phyloP scores from a whole-genome alignment of 306 rosid genomes.

The Malus fusca region DNA sequence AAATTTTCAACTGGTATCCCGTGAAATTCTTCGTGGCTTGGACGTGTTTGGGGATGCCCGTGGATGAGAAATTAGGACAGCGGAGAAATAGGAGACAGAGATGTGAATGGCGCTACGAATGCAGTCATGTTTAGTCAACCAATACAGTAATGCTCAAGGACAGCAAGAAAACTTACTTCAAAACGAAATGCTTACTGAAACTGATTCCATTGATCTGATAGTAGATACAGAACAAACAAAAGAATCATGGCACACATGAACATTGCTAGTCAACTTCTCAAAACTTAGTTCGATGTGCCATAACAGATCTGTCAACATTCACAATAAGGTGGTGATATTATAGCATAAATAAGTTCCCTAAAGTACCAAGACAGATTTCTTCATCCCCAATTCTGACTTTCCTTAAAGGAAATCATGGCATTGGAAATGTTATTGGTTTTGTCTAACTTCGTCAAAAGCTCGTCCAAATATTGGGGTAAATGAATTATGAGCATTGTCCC shows the following conservation, averaged over 20 bases:
- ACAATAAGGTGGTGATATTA: neutral
- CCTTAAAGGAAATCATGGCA: neutral
- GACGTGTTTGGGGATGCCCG: too few species aligned
- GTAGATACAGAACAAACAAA: neutral
- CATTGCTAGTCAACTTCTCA: neutral
- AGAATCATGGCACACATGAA: neutral
- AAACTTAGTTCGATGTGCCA: neutral
- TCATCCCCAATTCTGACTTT: neutral
- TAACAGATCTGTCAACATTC: neutral
- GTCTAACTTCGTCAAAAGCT: neutral
- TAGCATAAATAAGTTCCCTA: too few species aligned
- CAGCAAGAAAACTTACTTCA: neutral
- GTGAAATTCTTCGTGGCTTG: too few species aligned
- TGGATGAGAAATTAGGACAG: too few species aligned
- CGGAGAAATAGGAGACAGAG: too few species aligned
- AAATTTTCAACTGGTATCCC: too few species aligned
- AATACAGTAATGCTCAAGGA: neutral
- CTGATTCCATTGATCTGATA: neutral
- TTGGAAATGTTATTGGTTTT: neutral
- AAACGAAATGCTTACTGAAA: neutral
- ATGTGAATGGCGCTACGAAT: too few species aligned
- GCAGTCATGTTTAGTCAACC: too few species aligned
- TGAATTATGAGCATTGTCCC: neutral
- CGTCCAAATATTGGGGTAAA: neutral
- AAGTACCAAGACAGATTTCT: too few species aligned